A percentile compares a stretch with the other conserved stretches of the same genome.
These are phyloP conservation scores for Backusella parvicylindrica DNA, from an alignment of 192 early-diverging fungal species.

Conservation along the genomic window DNA sequence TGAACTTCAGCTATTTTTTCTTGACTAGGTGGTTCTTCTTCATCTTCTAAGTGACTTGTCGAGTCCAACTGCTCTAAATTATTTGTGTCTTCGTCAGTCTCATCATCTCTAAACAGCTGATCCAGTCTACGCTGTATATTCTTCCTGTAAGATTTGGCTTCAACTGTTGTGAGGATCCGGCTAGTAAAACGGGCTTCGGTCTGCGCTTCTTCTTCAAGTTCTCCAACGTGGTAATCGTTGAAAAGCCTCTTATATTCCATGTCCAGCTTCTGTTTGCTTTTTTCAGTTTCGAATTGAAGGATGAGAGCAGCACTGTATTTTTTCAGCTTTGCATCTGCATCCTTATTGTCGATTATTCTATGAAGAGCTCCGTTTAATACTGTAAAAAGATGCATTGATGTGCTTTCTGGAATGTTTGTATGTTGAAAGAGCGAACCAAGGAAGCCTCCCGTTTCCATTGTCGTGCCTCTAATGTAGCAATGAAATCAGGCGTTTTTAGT, in stretches of 20 bases:
- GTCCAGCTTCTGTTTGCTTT: neutral
- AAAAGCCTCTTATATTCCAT: neutral
- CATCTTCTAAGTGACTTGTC: neutral
- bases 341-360: neutral
- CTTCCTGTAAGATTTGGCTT: neutral
- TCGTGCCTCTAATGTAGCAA: neutral
- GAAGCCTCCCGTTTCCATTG: neutral
- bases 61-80: neutral
- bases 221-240: neutral
- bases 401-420: neutral
- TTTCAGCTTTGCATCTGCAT: neutral
- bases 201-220: neutral
- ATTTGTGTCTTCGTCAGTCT: neutral
- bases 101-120: neutral
- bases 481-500: neutral
- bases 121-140: neutral
- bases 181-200: neutral
- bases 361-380: neutral
- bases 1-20: neutral
- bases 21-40: neutral
- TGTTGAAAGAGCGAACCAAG: neutral
- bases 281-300: neutral
- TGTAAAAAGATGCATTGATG: neutral
- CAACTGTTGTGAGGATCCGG: neutral
- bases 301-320: neutral